Base-by-base conservation (phyloP, 2,329 filamentous ascomycete species). In the Myriosclerotinia curreyana region DNA sequence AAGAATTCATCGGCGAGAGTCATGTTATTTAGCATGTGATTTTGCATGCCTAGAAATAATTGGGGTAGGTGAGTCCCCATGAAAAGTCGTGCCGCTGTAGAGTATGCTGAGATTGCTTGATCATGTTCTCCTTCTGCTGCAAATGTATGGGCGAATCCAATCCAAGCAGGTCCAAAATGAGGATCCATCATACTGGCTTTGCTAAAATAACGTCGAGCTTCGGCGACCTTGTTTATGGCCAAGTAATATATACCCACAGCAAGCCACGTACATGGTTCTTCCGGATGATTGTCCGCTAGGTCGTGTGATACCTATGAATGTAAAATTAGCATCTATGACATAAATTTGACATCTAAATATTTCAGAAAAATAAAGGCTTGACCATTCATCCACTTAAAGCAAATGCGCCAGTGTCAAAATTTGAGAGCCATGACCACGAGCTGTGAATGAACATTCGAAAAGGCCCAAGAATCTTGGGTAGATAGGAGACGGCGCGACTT, bases 101-200 rank as follows among this genome's bases (percentile, higher is more conserved):
- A 96, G 78, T 99, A 99, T 0, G 96, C 95, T 11, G 93, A 96
- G 68, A 99, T 97, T 55, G 95, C 95, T 78, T 99, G 95, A 75
- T 99, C 95, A 76, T 98, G 93, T 76, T 99, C 95, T 60, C 95
- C 95, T 76, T 99, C 95, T 14, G 92, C 93, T 1, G 95, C 95
- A 75, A 99, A 99, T 0, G 95, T 99, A 76, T 99, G 96, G 1
- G 95, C 95, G 74, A 99, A 99, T 1, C 96, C 95, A 69, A 99
- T 98, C 95, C 95, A 99, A 3, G 95, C 95, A 1, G 95, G 91
- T 0, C 94, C 94, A 72, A 96, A 99, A 78, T 98, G 94, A 8
- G 94, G 91, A 74, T 99, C 93, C 88, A 99, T 94, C 81, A 98
- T 90, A 69, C 91, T 96, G 5, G 96, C 91, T 77, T 99, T 99